Percentiles rank a stretch among this genome's conserved stretches.
Evolutionary conservation across 306 rosid genomes (phyloP).

Genomic region (Gastrolobium bilobum): DNA sequence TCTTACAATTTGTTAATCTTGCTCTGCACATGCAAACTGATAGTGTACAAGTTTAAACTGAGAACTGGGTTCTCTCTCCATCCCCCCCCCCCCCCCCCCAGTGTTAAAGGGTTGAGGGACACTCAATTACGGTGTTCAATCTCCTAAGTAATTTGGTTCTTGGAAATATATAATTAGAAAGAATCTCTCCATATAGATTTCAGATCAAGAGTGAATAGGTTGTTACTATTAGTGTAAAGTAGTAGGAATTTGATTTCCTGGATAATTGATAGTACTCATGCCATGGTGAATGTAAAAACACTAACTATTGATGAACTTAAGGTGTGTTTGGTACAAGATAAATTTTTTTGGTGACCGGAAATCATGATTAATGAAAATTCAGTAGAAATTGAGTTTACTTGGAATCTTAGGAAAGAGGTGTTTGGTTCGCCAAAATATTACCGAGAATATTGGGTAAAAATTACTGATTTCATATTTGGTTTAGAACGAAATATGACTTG

Average conservation of each 20-base stretch:
- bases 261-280: conserved; percentile 3
- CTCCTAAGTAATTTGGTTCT: not conserved
- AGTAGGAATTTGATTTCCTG: conserved; percentile 25
- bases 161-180: not conserved
- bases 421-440: too few relatives aligned
- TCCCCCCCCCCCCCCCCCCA: too few relatives aligned
- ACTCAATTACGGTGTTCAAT: conserved; percentile 24
- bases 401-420: too few relatives aligned
- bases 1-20: conserved; percentile 22
- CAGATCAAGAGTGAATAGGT: conserved; percentile 30
- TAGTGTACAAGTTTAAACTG: not conserved
- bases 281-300: not conserved
- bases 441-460: too few relatives aligned
- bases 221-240: not conserved
- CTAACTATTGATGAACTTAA: conserved; percentile 1
- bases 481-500: too few relatives aligned
- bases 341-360: too few relatives aligned
- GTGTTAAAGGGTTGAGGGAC: not conserved
- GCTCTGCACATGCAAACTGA: not conserved
- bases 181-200: conserved; percentile 15
- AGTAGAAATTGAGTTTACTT: too few relatives aligned
- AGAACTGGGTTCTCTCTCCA: not conserved
- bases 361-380: too few relatives aligned
- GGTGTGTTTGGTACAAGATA: too few relatives aligned
- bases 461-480: too few relatives aligned